phyloP scores from a whole-genome alignment of 257 asterid genomes.

The Eustoma russellianum region DNA sequence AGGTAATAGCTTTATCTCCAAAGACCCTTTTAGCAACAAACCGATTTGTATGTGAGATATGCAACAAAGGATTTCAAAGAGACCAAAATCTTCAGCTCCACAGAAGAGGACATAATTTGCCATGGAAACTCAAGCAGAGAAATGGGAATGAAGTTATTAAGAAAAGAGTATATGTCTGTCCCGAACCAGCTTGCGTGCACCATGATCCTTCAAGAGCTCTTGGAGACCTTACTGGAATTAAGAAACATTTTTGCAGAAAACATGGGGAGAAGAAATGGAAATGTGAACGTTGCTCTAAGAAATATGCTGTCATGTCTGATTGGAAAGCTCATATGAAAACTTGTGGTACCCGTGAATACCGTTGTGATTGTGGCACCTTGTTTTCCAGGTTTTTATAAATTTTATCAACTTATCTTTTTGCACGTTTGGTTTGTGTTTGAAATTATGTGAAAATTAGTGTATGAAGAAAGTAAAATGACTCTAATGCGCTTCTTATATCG shows the following conservation, averaged over 20 bases:
- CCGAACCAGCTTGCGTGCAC: conserved; percentile 58
- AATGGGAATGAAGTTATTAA: conserved; percentile 33
- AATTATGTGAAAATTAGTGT: too few species aligned
- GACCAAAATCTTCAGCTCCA: conserved; percentile 94
- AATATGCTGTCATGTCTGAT: conserved; percentile 77
- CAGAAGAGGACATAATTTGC: conserved; percentile 85
- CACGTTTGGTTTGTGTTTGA: too few species aligned
- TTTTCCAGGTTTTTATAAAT: conserved; percentile 47
- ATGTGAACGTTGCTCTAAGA: conserved; percentile 82
- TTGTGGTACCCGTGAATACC: conserved; percentile 85
- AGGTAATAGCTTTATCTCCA: conserved; percentile 79
- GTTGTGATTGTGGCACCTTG: conserved; percentile 87
- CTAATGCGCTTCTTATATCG: too few species aligned
- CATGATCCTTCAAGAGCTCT: conserved; percentile 82
- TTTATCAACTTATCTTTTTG: not conserved
- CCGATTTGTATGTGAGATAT: conserved; percentile 82
- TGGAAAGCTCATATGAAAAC: conserved; percentile 95
- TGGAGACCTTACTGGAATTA: conserved; percentile 89
- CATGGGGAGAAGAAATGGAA: conserved; percentile 85
- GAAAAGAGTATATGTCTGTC: conserved; percentile 86
- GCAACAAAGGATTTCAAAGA: conserved; percentile 88
- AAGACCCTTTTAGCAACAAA: conserved; percentile 65
- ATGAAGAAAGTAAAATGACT: too few species aligned
- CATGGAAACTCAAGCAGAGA: conserved; percentile 87
- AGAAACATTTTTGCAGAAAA: conserved; percentile 81